Conservation (phyloP, 805 yeast genomes). For the Ogataea zsoltii region DNA sequence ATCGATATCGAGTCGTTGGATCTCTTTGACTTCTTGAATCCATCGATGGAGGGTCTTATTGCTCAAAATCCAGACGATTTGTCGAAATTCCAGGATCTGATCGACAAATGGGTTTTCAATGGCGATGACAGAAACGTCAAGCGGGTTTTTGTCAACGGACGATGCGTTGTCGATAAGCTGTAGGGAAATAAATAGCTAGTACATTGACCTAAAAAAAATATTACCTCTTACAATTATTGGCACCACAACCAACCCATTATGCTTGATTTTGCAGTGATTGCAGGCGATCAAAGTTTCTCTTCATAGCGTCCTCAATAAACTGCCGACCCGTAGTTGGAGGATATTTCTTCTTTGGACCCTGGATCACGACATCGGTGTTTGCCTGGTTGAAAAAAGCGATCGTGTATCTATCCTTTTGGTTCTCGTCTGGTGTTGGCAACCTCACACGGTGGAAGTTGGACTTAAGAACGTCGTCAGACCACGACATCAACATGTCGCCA, state of each 20-base stretch:
- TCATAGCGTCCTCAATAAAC: conserved; percentile 38
- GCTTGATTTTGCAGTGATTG: conserved; percentile 3
- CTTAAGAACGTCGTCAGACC: conserved; percentile 37
- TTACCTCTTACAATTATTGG: too few relatives aligned
- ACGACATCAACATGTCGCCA: conserved; percentile 42
- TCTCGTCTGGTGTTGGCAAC: conserved; percentile 30
- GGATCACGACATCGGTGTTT: conserved; percentile 33
- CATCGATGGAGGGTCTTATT: conserved; percentile 22
- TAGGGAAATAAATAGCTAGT: too few relatives aligned
- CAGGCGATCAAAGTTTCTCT: conserved; percentile 28
- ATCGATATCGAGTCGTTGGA: conserved; percentile 69
- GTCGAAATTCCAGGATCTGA: conserved; percentile 47
- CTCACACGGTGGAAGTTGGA: conserved; percentile 39
- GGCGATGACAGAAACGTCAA: conserved; percentile 87
- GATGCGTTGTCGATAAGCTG: conserved; percentile 49
- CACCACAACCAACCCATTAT: too few relatives aligned
- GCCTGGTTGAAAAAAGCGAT: conserved; percentile 40
- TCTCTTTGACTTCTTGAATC: conserved; percentile 66
- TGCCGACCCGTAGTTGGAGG: conserved; percentile 33
- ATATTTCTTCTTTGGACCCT: conserved; percentile 31
- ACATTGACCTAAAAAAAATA: too few relatives aligned
- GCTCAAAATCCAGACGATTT: conserved; percentile 3
- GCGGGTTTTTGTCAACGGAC: conserved; percentile 79
- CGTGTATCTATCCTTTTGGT: conserved; percentile 33
- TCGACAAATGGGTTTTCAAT: conserved; percentile 82